These are phyloP conservation scores for Aethionema arabicum DNA, from an alignment of 345 rosid genomes.

Conservation along the genomic window DNA sequence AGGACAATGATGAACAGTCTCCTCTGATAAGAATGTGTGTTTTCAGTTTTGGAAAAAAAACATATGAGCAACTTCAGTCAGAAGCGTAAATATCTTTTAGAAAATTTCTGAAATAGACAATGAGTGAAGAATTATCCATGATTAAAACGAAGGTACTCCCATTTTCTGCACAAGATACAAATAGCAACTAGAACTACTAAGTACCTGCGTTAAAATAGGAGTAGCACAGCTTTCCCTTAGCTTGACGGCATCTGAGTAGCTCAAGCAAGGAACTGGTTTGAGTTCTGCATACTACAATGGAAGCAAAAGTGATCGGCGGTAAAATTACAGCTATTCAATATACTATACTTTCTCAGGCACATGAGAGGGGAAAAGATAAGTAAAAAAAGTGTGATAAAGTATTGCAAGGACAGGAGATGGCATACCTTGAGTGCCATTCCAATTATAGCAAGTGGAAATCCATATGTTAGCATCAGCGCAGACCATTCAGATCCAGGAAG, in stretches of 20 bases:
- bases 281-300: constrained; percentile 86
- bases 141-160: neutral
- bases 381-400: neutral
- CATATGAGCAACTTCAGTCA: constrained; percentile 1
- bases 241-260: constrained; percentile 67
- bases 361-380: neutral
- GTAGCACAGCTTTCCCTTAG: constrained; percentile 76
- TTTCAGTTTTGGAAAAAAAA: neutral
- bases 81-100: neutral
- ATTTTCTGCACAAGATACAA: neutral
- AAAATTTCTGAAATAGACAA: neutral
- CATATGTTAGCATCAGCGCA: constrained; percentile 88
- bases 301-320: constrained; percentile 8
- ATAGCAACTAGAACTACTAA: constrained; percentile 6
- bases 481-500: constrained; percentile 99
- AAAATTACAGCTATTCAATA: neutral
- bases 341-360: neutral
- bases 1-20: neutral
- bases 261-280: constrained; percentile 92
- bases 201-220: constrained; percentile 88
- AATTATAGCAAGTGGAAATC: constrained; percentile 93
- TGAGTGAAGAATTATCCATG: neutral
- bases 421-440: constrained; percentile 98
- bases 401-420: constrained; percentile 16
- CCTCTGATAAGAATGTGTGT: neutral